Evolutionary conservation across 1,284 basidiomycete genomes (phyloP).

Genomic region (Rhizoctonia solani): DNA sequence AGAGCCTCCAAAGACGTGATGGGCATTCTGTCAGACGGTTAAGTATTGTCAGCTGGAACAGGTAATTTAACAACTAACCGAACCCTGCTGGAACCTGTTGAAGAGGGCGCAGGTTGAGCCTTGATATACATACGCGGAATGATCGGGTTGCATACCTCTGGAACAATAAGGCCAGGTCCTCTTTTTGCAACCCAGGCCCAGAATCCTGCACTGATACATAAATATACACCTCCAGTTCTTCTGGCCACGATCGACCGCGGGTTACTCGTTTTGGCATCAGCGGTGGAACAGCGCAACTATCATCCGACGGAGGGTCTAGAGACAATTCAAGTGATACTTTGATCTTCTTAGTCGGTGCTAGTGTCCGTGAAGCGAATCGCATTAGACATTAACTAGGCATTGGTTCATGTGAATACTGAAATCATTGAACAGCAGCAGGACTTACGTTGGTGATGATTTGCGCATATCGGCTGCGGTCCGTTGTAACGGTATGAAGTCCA

Average conservation of each 20-base stretch:
- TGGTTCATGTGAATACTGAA: background rate
- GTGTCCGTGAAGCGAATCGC: slow-evolving; percentile 39
- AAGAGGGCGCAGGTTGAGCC: background rate
- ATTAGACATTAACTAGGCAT: slow-evolving; percentile 21
- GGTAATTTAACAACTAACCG: slow-evolving; percentile 26
- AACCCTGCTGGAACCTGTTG: slow-evolving; percentile 43
- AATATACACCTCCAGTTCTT: slow-evolving; percentile 37
- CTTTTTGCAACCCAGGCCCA: slow-evolving; percentile 42
- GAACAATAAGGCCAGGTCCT: slow-evolving; percentile 41
- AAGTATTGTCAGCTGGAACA: background rate
- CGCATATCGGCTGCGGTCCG: slow-evolving; percentile 41
- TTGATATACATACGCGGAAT: background rate
- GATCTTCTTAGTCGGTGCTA: slow-evolving; percentile 37
- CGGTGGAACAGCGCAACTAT: slow-evolving; percentile 19
- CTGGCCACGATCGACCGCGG: background rate
- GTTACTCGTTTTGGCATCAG: background rate
- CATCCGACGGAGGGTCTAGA: slow-evolving; percentile 36
- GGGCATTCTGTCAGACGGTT: slow-evolving; percentile 30
- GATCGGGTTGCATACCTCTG: slow-evolving; percentile 35
- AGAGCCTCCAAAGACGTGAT: slow-evolving; percentile 43
- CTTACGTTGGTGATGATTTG: slow-evolving; percentile 43
- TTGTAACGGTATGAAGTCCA: slow-evolving; percentile 36
- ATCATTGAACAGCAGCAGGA: slow-evolving; percentile 32
- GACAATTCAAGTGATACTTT: slow-evolving; percentile 41
- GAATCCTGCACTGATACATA: slow-evolving; percentile 43